Conservation (phyloP, 106 monocot species). For the Dendrobium chrysotoxum region DNA sequence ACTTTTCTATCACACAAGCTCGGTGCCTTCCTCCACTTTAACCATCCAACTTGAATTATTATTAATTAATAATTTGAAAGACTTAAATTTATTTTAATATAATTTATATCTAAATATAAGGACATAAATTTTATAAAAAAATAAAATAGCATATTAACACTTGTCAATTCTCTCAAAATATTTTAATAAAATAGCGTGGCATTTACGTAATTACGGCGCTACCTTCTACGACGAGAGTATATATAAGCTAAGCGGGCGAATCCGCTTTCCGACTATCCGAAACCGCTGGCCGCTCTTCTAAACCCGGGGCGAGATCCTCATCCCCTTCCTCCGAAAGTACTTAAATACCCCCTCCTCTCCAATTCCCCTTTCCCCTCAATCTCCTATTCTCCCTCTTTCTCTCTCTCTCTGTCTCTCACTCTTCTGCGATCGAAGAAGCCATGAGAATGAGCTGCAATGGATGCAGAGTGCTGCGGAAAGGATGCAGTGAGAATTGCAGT, state of each 20-base stretch:
- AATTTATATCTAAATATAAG: too few species aligned
- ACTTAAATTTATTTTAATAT: too few species aligned
- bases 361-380: background rate
- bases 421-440: too few species aligned
- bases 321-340: background rate
- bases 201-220: background rate
- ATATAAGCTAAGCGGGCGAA: background rate
- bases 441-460: conserved; percentile 64
- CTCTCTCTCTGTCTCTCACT: background rate
- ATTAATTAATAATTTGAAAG: too few species aligned
- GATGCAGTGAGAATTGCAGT: conserved; percentile 40
- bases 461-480: conserved; percentile 50
- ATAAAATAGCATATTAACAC: too few species aligned
- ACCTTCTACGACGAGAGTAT: background rate
- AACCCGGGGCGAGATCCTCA: background rate
- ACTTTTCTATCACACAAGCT: too few species aligned
- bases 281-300: background rate
- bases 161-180: too few species aligned
- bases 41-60: too few species aligned
- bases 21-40: too few species aligned
- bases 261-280: background rate
- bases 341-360: background rate
- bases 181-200: background rate
- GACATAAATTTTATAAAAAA: too few species aligned
- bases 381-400: background rate